These are phyloP conservation scores for Phytopythium delawarense DNA, from an alignment of 352 stramenopile genomes.

Conservation along the genomic window DNA sequence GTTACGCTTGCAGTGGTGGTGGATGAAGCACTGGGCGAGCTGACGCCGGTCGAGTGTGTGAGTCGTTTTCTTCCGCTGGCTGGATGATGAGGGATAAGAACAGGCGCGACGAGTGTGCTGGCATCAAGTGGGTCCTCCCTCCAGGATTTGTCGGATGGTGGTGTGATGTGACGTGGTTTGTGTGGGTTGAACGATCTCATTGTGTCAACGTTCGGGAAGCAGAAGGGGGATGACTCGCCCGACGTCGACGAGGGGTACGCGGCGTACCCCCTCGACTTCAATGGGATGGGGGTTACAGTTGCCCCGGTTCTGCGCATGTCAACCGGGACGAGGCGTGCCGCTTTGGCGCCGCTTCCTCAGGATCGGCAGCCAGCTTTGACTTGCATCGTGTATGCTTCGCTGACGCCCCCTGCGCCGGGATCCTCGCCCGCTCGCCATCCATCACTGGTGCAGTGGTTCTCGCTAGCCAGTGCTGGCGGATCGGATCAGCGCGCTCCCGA, in stretches of 20 bases:
- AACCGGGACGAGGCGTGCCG: background rate
- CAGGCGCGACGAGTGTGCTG: background rate
- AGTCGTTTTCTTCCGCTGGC: background rate
- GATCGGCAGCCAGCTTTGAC: background rate
- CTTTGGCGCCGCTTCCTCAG: background rate
- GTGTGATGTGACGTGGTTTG: background rate
- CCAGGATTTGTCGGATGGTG: background rate
- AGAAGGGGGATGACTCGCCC: background rate
- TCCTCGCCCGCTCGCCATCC: background rate
- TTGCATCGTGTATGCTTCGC: background rate
- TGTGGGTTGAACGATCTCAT: background rate
- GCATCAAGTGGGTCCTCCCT: background rate
- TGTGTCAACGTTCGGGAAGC: background rate
- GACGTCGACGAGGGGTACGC: background rate
- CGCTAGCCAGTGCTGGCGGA: too few relatives aligned
- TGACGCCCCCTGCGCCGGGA: too few relatives aligned
- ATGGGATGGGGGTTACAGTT: background rate
- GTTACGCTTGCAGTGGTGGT: background rate
- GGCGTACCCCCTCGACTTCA: background rate
- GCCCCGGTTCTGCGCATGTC: background rate
- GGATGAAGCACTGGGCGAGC: conserved; percentile 1
- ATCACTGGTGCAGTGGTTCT: background rate
- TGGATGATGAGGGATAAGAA: background rate
- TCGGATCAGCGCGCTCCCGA: background rate
- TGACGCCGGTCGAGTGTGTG: background rate